A percentile compares a stretch with the other conserved stretches of the same genome.
Evolutionary conservation across 768 basidiomycete species (phyloP).

Genomic region (Auriscalpium vulgare): DNA sequence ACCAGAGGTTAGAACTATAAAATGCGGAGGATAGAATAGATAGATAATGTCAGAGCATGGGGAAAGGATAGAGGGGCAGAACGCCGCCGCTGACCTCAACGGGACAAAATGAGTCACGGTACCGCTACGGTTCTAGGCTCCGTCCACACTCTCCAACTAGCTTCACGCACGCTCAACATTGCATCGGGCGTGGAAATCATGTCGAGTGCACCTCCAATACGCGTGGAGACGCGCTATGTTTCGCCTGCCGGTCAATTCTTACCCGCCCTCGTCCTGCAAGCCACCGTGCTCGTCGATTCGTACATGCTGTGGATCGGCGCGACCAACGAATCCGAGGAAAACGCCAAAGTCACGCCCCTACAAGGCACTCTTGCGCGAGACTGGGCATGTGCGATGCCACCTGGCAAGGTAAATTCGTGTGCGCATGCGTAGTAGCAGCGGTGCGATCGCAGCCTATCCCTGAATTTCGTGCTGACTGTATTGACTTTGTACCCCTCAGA

Average conservation of each 20-base stretch:
- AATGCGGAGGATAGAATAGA: too few relatives aligned
- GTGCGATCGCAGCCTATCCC: background rate
- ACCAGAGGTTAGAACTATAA: too few relatives aligned
- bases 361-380: conserved; percentile 58
- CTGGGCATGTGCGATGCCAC: conserved; percentile 82
- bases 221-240: conserved; percentile 42
- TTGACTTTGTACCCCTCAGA: background rate
- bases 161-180: background rate
- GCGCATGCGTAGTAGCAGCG: background rate
- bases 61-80: too few relatives aligned
- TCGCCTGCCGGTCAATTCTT: conserved; percentile 40
- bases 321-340: conserved; percentile 36
- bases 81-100: too few relatives aligned
- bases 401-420: conserved; percentile 25
- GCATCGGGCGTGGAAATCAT: background rate
- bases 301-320: conserved; percentile 80
- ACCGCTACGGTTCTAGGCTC: too few relatives aligned
- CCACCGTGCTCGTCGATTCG: conserved; percentile 59
- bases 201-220: conserved; percentile 20
- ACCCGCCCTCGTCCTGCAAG: conserved; percentile 56
- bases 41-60: too few relatives aligned
- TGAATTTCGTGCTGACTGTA: background rate
- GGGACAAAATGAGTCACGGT: too few relatives aligned
- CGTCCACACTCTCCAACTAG: too few relatives aligned
- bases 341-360: conserved; percentile 28